Evolutionary conservation across 1,139 yeast genomes (phyloP), one percentile per base, ranked within the genome.

Genomic region (Suhomyces guaymorum): DNA sequence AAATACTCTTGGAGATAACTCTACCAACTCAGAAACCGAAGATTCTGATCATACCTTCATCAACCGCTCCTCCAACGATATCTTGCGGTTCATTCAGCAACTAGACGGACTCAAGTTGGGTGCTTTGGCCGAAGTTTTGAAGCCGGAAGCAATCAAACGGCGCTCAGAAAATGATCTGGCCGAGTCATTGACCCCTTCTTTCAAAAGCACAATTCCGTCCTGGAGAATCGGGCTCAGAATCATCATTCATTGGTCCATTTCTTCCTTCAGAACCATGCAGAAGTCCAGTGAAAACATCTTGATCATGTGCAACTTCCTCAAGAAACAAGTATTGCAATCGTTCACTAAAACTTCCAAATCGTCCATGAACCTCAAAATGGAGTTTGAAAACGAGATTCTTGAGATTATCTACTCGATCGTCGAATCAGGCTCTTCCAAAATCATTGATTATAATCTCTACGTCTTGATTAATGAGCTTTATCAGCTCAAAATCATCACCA

Each of bases 401-500:
- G 73, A 60, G 55, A 47, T 49, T 16, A 48, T 55, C 15, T 56
- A 51, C 30, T 38, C 39, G 18, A 35, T 54, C n/a, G 57, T 50
- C 5, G 59, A 60, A 7, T 49, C 50, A 10, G 32, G 46, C 2
- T 39, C 48, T 7, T 37, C 52, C 5, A 42, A 49, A 5, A 32
- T 50, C 12, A 49, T 61, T 40, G 54, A 59, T 29, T 49, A 60
- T 30, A 63, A 65, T 33, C 55, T 84, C 17, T 73, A 72, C 45
- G 67, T 73, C 5, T 59, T 84, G 30, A 64, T 82, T 14, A 72
- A 78, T 42, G 84, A 79, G 49, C 55, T 83, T 7, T 69, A 73
- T 32, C 71, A 67, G 24, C 55, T 74, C 30, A 72, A 74, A 30
- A 55, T 81, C 16, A 69, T 82, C 20, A 63, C 77, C 1, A 73